Percentiles rank a stretch among this genome's conserved stretches.
Conservation (phyloP, 257 asterid genomes). For the Gentiana dahurica region DNA sequence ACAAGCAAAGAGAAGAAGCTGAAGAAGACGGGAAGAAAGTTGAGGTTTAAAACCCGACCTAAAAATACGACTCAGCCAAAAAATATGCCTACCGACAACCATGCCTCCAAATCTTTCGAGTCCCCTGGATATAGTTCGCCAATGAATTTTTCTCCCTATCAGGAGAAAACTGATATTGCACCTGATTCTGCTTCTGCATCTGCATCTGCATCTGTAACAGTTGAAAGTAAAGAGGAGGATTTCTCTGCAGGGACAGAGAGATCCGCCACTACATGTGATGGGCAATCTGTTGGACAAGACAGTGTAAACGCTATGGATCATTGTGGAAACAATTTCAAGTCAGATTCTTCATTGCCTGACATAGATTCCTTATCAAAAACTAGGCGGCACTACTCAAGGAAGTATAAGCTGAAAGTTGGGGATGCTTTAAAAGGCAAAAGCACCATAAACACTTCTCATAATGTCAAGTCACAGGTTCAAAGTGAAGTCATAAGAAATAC, state of each 20-base stretch:
- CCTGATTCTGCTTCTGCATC: slow-evolving; percentile 10
- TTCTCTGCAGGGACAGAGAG: slow-evolving; percentile 10
- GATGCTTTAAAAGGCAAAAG: slow-evolving; percentile 23
- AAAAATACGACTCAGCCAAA: slow-evolving; percentile 29
- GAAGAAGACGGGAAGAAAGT: slow-evolving; percentile 45
- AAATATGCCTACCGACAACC: slow-evolving; percentile 20
- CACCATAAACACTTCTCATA: slow-evolving; percentile 14
- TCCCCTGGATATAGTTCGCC: slow-evolving; percentile 75
- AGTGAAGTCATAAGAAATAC: slow-evolving; percentile 6
- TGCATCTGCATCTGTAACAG: slow-evolving; percentile 11
- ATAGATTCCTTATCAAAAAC: slow-evolving; percentile 60
- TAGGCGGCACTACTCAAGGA: slow-evolving; percentile 61
- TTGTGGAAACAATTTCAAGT: slow-evolving; percentile 18
- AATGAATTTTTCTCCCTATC: slow-evolving; percentile 90
- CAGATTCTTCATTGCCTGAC: slow-evolving; percentile 23
- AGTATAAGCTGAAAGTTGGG: slow-evolving; percentile 57
- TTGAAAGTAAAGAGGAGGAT: slow-evolving; percentile 25
- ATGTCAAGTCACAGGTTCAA: slow-evolving; percentile 10
- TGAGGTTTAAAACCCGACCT: slow-evolving; percentile 28
- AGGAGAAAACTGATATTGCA: slow-evolving; percentile 20
- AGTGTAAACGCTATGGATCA: slow-evolving; percentile 17
- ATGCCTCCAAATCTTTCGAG: slow-evolving; percentile 21
- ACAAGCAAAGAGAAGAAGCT: slow-evolving; percentile 28
- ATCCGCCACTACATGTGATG: slow-evolving; percentile 6
- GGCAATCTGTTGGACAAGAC: slow-evolving; percentile 15